Percentiles rank a stretch among this genome's conserved stretches.
phyloP scores from a whole-genome alignment of 495 filamentous ascomycete species.

The Aspergillus panamensis region DNA sequence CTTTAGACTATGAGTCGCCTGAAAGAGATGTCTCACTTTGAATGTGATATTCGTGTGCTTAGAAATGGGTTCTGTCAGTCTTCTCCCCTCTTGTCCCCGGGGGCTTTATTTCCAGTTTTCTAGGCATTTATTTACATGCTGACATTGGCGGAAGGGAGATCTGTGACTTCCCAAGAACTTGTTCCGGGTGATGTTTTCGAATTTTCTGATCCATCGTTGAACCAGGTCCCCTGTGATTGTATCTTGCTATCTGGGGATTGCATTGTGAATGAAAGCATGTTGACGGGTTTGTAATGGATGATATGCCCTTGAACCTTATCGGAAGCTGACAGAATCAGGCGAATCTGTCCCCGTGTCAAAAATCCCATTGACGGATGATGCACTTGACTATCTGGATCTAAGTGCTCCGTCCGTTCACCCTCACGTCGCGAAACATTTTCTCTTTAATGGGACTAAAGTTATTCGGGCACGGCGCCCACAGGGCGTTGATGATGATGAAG shows the following conservation, averaged over 20 bases:
- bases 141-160: constrained; percentile 58
- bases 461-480: constrained; percentile 86
- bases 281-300: constrained; percentile 61
- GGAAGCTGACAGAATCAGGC: constrained; percentile 48
- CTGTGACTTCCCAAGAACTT: constrained; percentile 79
- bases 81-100: background rate
- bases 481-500: constrained; percentile 80
- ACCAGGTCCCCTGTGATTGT: constrained; percentile 92
- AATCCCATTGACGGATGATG: constrained; percentile 76
- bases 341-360: constrained; percentile 98
- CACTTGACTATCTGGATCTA: constrained; percentile 69
- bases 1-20: constrained; percentile 81
- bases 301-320: background rate
- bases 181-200: constrained; percentile 98
- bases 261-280: constrained; percentile 99
- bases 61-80: constrained; percentile 89
- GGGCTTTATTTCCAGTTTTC: too few relatives aligned
- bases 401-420: constrained; percentile 73
- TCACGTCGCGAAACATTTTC: constrained; percentile 77
- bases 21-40: constrained; percentile 88
- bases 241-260: constrained; percentile 90
- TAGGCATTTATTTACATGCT: background rate
- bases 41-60: constrained; percentile 90
- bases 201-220: constrained; percentile 89
- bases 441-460: constrained; percentile 94